Conservation (phyloP, 768 basidiomycete species). For the Lentinus brumalis region DNA sequence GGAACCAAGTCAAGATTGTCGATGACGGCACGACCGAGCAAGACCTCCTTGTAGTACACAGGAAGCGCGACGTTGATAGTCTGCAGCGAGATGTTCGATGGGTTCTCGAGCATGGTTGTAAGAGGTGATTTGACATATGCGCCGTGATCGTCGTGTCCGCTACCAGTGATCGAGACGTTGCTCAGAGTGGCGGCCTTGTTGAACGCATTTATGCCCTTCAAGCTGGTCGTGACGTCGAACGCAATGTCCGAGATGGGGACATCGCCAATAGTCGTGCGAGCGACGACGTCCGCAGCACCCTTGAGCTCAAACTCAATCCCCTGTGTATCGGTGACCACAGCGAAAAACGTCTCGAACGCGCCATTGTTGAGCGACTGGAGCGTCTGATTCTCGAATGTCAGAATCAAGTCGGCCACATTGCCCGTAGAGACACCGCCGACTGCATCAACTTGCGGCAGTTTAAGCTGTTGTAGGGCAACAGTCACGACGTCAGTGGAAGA, state of each 20-base stretch:
- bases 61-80: slow-evolving; percentile 61
- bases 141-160: slow-evolving; percentile 62
- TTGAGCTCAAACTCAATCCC: slow-evolving; percentile 49
- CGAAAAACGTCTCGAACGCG: slow-evolving; percentile 59
- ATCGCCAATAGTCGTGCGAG: slow-evolving; percentile 63
- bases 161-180: slow-evolving; percentile 63
- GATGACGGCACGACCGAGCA: slow-evolving; percentile 62
- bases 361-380: slow-evolving; percentile 55
- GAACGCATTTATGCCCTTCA: slow-evolving; percentile 67
- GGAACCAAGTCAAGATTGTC: slow-evolving; percentile 59
- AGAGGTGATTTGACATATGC: slow-evolving; percentile 61
- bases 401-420: slow-evolving; percentile 58
- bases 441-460: slow-evolving; percentile 48
- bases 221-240: slow-evolving; percentile 57
- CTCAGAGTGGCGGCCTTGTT: slow-evolving; percentile 51
- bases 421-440: slow-evolving; percentile 71
- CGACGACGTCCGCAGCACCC: slow-evolving; percentile 60
- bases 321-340: slow-evolving; percentile 54
- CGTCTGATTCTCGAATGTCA: slow-evolving; percentile 59
- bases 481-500: background rate
- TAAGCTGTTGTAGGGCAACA: slow-evolving; percentile 39
- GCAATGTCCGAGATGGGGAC: slow-evolving; percentile 65
- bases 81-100: slow-evolving; percentile 64
- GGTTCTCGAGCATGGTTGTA: slow-evolving; percentile 62
- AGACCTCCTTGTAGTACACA: slow-evolving; percentile 55